Conservation (phyloP, 2,329 filamentous ascomycete genomes). For the Pseudogymnoascus sp. region DNA sequence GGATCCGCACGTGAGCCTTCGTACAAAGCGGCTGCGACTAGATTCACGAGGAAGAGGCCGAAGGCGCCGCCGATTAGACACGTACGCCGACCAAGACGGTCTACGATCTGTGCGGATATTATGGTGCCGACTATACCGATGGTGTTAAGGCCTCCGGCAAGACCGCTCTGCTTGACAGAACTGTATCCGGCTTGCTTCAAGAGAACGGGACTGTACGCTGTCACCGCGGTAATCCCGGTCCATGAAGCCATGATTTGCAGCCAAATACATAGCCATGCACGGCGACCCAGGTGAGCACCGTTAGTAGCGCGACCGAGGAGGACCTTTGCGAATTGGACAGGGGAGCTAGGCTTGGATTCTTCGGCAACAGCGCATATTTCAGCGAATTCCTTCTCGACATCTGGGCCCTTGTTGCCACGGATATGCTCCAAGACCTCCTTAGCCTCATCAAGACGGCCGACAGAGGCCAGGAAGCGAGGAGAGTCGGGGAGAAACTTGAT, state of each 20-base stretch:
- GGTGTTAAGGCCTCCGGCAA: slow-evolving; percentile 43
- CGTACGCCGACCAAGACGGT: slow-evolving; percentile 38
- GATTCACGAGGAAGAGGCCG: slow-evolving; percentile 36
- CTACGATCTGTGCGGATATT: slow-evolving; percentile 42
- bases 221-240: slow-evolving; percentile 35
- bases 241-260: slow-evolving; percentile 38
- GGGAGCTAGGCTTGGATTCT: slow-evolving; percentile 28
- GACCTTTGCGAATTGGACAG: slow-evolving; percentile 32
- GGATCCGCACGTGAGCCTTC: slow-evolving; percentile 29
- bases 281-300: slow-evolving; percentile 29
- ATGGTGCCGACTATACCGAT: slow-evolving; percentile 44
- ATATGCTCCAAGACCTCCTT: slow-evolving; percentile 13
- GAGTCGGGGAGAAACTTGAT: slow-evolving; percentile 38
- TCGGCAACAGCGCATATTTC: slow-evolving; percentile 30
- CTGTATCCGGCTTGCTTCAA: slow-evolving; percentile 29
- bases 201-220: slow-evolving; percentile 24
- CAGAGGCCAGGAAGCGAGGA: slow-evolving; percentile 23
- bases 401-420: slow-evolving; percentile 8
- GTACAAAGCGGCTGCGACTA: slow-evolving; percentile 32
- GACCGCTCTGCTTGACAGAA: slow-evolving; percentile 36
- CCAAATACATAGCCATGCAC: slow-evolving; percentile 36
- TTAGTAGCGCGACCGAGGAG: slow-evolving; percentile 28
- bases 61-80: slow-evolving; percentile 39
- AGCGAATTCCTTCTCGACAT: slow-evolving; percentile 22
- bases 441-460: slow-evolving; percentile 12